phyloP scores from a whole-genome alignment of 179 eudicot species.

The Nepenthes alata region DNA sequence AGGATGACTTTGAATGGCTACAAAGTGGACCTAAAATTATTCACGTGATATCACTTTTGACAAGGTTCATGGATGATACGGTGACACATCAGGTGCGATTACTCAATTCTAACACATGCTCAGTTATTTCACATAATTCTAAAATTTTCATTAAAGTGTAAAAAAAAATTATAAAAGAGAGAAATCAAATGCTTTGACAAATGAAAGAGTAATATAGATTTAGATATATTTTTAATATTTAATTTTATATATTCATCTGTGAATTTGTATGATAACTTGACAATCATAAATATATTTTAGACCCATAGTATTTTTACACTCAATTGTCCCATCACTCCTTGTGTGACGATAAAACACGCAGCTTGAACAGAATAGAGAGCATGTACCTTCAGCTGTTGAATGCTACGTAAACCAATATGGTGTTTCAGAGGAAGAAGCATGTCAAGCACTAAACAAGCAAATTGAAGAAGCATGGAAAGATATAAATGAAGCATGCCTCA shows the following conservation, averaged over 20 bases:
- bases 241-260: neutral
- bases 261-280: no score
- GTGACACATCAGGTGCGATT: slow-evolving; percentile 15
- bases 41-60: slow-evolving; percentile 7
- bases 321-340: no score
- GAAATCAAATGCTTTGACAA: no score
- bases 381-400: slow-evolving; percentile 17
- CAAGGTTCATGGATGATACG: slow-evolving; percentile 21
- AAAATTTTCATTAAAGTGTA: neutral
- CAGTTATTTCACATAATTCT: neutral
- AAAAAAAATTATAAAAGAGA: no score
- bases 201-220: no score
- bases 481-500: slow-evolving; percentile 18
- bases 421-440: slow-evolving; percentile 12
- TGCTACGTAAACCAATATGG: slow-evolving; percentile 21
- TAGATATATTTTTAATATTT: no score
- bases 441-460: slow-evolving; percentile 3
- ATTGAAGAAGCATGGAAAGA: slow-evolving; percentile 24
- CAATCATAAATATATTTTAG: no score
- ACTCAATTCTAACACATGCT: neutral
- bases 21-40: slow-evolving; percentile 12
- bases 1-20: slow-evolving; percentile 21
- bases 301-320: no score
- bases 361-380: slow-evolving; percentile 17
- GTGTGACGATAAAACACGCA: neutral